Base-by-base conservation (phyloP, 441 rosid genomes). In the Hura crepitans region DNA sequence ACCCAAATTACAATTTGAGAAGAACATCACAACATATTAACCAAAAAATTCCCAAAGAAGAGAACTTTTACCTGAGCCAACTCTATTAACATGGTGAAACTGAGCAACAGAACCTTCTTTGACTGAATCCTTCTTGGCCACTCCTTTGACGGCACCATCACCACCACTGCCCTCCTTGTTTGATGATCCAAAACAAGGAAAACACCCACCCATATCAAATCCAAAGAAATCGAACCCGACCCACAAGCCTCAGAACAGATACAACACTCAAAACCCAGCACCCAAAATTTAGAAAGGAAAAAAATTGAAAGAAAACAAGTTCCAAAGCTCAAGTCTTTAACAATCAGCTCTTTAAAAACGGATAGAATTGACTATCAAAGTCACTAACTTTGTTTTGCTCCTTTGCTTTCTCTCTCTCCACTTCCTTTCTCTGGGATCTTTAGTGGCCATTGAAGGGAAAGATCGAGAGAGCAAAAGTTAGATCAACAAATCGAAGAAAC, bases 181-280 rank as follows among this genome's bases (percentile, higher is more conserved):
- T 69, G 99, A 85, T 85, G 99, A 94, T 84, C 91, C 91, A 81
- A 90, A 94, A 85, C 96, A 94, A 74, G 97, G 91, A 67, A 90
- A 86, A 78, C 97, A 94, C 86, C 89, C 91, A 84, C 91, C 97
- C 99, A 94, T 94, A 78, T 88, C 94, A 82, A 81, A 84, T 78
- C 78, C 75, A 47, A 60, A 57, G 73, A 37, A 83, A 73, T 81
- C 78, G 71, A 76, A 66, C 77, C 80, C 75, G 65, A 66, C 83
- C 83, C 81, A 77, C 75, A 80, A 73, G 28, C 65, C 79, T 71
- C 73, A 71, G 25, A 61, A 55, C 75, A 66, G 60, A 70, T 49
- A 59, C 68, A 78, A 76, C 77, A 67, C 75, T 75, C 77, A 60
- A 73, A 79, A 70, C 74, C 51, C 66, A 66, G 49, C 35, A 57